These are phyloP conservation scores for Trametes elegans DNA, from an alignment of 768 basidiomycete species.

Conservation along the genomic window DNA sequence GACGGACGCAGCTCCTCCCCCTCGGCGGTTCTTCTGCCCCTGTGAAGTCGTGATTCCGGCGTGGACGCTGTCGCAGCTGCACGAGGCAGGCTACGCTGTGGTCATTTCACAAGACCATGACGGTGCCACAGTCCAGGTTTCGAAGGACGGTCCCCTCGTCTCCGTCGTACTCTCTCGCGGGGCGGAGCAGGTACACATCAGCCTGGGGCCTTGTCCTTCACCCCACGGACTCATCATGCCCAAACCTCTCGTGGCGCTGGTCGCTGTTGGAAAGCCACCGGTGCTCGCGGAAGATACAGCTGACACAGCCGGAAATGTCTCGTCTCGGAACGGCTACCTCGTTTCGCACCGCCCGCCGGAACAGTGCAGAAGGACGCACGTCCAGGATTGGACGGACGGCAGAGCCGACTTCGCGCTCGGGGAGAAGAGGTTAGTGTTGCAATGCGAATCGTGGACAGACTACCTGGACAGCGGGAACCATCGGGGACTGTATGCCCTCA, in stretches of 20 bases:
- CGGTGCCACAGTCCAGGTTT: not conserved
- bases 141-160: not conserved
- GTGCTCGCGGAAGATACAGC: not conserved
- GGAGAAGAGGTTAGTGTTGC: not conserved
- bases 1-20: not conserved
- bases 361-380: not conserved
- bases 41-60: not conserved
- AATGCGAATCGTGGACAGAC: not conserved
- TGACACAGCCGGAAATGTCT: too few species aligned
- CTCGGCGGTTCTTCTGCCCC: not conserved
- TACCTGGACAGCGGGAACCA: not conserved
- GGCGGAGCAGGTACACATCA: not conserved
- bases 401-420: not conserved
- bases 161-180: not conserved
- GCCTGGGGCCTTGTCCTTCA: not conserved
- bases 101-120: not conserved
- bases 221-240: not conserved
- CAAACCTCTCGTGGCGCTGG: not conserved
- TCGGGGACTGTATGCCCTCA: not conserved
- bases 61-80: not conserved
- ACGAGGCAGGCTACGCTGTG: not conserved
- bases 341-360: not conserved
- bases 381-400: not conserved
- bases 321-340: not conserved
- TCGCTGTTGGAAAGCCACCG: not conserved